Percentiles rank a stretch among this genome's conserved stretches.
phyloP scores from a whole-genome alignment of 2,329 filamentous ascomycete genomes.

The Fusarium hostae region DNA sequence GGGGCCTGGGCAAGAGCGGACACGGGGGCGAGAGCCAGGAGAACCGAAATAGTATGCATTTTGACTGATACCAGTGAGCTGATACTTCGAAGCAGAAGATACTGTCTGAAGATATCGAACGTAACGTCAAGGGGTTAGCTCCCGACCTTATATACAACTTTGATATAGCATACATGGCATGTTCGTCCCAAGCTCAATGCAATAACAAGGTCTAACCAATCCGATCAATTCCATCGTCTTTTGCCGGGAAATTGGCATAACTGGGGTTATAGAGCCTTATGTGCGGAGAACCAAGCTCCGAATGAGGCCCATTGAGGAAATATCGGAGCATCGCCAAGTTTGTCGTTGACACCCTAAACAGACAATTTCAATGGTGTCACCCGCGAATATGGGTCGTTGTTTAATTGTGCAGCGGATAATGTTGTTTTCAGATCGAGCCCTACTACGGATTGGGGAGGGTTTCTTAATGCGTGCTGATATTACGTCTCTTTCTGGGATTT shows the following conservation, averaged over 20 bases:
- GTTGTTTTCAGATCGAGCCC: not conserved
- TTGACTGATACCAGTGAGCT: not conserved
- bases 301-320: slow-evolving; percentile 22
- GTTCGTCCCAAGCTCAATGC: not conserved
- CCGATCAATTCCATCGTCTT: not conserved
- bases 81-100: not conserved
- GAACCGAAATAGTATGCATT: slow-evolving; percentile 11
- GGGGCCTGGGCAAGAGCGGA: slow-evolving; percentile 12
- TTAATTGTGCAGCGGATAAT: not conserved
- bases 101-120: not conserved
- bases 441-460: not conserved
- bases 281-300: slow-evolving; percentile 30
- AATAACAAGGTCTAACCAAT: not conserved
- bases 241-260: not conserved
- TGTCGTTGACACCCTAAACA: not conserved
- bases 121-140: not conserved
- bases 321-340: slow-evolving; percentile 19
- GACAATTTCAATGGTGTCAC: not conserved
- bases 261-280: not conserved
- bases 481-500: not conserved
- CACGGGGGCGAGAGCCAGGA: slow-evolving; percentile 12
- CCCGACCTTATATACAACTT: slow-evolving; percentile 7
- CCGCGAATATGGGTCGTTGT: not conserved
- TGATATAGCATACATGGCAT: not conserved
- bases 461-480: not conserved